These are phyloP conservation scores for Paramecium sexaurelia DNA, from an alignment of 73 alveolate species.

Conservation along the genomic window DNA sequence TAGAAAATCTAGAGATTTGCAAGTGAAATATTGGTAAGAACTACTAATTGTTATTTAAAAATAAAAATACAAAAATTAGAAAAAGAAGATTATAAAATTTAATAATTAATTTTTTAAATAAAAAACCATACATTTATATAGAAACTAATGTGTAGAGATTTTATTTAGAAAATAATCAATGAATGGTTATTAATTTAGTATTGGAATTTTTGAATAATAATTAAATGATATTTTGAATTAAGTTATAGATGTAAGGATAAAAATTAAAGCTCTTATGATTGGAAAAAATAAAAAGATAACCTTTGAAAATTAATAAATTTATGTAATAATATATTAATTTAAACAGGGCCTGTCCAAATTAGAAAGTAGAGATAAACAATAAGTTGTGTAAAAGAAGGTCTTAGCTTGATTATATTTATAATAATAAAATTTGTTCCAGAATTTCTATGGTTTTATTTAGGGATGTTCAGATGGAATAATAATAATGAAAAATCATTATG, in stretches of 20 bases:
- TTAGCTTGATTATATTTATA: neutral
- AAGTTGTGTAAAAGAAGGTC: neutral
- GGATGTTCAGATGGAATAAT: neutral
- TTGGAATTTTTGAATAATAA: neutral
- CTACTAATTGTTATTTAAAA: neutral
- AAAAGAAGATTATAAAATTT: no score
- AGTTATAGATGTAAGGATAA: no score
- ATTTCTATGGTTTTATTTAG: neutral
- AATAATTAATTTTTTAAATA: neutral
- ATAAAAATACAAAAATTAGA: no score
- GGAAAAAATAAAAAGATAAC: neutral
- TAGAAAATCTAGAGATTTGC: no score
- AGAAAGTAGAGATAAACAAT: neutral
- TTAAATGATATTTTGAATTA: no score
- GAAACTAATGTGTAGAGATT: neutral
- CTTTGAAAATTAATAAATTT: neutral
- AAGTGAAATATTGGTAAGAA: neutral
- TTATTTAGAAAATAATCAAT: neutral
- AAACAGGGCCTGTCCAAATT: neutral
- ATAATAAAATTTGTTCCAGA: neutral
- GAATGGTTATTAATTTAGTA: neutral
- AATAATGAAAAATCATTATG: conserved; percentile 82
- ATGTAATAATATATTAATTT: neutral
- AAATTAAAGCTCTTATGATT: neutral
- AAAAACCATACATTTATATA: neutral